These are phyloP conservation scores for Clavaria fumosa DNA, from an alignment of 768 basidiomycete species.

Conservation along the genomic window DNA sequence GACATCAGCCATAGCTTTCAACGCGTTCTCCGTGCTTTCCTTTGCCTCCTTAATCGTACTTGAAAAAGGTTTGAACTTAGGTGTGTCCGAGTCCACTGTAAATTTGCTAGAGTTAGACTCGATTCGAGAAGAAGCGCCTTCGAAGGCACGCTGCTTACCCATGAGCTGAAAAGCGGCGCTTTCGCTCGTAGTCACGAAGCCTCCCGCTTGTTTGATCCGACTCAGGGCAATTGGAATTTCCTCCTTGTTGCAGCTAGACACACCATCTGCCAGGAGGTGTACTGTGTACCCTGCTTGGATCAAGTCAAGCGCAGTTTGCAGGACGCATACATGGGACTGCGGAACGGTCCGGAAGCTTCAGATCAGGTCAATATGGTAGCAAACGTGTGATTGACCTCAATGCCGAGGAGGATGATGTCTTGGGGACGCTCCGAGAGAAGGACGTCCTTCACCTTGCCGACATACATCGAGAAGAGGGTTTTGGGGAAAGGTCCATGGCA, in stretches of 20 bases:
- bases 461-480: slow-evolving; percentile 75
- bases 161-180: slow-evolving; percentile 67
- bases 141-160: slow-evolving; percentile 20
- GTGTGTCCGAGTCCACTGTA: slow-evolving; percentile 34
- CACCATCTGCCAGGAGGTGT: slow-evolving; percentile 69
- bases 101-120: background rate
- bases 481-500: slow-evolving; percentile 57
- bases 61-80: slow-evolving; percentile 60
- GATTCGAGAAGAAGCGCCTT: background rate
- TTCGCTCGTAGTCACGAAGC: slow-evolving; percentile 66
- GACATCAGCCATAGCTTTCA: too few relatives aligned
- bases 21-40: slow-evolving; percentile 34
- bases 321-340: slow-evolving; percentile 79
- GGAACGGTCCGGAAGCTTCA: slow-evolving; percentile 2
- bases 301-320: slow-evolving; percentile 70
- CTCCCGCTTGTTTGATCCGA: slow-evolving; percentile 58
- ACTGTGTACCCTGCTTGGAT: slow-evolving; percentile 29
- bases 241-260: slow-evolving; percentile 66
- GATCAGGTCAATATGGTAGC: background rate
- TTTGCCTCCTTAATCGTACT: slow-evolving; percentile 66
- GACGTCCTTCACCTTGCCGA: slow-evolving; percentile 41
- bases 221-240: slow-evolving; percentile 68
- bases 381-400: slow-evolving; percentile 44
- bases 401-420: slow-evolving; percentile 68
- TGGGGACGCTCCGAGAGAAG: slow-evolving; percentile 34